phyloP scores from a whole-genome alignment of 2,329 filamentous ascomycete genomes.

The Penicillium sp. region DNA sequence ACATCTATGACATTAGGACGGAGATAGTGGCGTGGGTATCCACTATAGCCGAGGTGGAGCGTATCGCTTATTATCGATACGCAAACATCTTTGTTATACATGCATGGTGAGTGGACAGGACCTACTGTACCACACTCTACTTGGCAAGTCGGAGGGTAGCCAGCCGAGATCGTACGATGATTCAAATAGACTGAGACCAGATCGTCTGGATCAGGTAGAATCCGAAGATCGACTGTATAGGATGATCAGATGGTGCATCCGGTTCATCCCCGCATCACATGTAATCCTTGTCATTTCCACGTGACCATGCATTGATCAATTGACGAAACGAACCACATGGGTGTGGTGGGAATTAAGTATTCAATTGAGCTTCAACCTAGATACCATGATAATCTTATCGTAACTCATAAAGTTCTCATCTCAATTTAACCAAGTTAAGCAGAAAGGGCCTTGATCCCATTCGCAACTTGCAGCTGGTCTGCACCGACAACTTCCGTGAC shows the following conservation, averaged over 20 bases:
- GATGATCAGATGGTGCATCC: background rate
- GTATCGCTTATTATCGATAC: background rate
- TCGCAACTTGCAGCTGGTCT: slow-evolving; percentile 1
- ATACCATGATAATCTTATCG: too few relatives aligned
- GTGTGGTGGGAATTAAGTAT: too few relatives aligned
- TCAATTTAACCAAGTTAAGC: background rate
- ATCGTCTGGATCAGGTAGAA: slow-evolving; percentile 7
- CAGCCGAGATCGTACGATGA: slow-evolving; percentile 16
- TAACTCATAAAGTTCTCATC: background rate
- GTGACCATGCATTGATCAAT: too few relatives aligned
- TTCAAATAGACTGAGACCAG: background rate
- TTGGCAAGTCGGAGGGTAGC: background rate
- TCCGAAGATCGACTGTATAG: background rate
- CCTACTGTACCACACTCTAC: background rate
- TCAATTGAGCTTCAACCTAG: too few relatives aligned
- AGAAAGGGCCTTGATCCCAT: background rate
- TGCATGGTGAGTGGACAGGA: background rate
- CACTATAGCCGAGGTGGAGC: slow-evolving; percentile 15
- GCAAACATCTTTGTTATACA: background rate
- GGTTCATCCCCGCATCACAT: background rate
- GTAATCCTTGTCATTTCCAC: too few relatives aligned
- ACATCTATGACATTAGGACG: too few relatives aligned
- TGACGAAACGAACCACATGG: too few relatives aligned
- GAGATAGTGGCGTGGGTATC: slow-evolving; percentile 9
- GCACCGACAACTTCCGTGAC: slow-evolving; percentile 12